These are phyloP conservation scores for Sordariomycetes sp. DNA, from an alignment of 2,329 filamentous ascomycete genomes.

Conservation along the genomic window DNA sequence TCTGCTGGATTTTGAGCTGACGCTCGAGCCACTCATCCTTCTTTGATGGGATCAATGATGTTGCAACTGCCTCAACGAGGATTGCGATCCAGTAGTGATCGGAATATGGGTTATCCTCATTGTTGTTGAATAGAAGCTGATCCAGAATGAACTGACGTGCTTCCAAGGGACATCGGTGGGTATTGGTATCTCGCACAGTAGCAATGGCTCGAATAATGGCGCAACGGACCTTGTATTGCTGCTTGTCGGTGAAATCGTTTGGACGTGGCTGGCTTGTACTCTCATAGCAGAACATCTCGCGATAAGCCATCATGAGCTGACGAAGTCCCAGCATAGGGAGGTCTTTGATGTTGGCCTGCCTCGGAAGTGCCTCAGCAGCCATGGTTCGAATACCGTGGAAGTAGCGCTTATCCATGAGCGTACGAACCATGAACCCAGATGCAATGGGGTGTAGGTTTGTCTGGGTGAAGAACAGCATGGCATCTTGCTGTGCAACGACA, in stretches of 20 bases:
- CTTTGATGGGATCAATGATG: constrained; percentile 44
- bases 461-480: constrained; percentile 64
- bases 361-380: constrained; percentile 70
- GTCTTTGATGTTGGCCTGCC: constrained; percentile 61
- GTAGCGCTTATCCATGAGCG: constrained; percentile 83
- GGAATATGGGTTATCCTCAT: constrained; percentile 78
- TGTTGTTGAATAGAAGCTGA: constrained; percentile 88
- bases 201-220: constrained; percentile 77
- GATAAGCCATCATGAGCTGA: constrained; percentile 79
- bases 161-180: constrained; percentile 65
- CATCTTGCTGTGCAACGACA: constrained; percentile 76
- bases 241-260: constrained; percentile 86
- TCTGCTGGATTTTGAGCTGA: constrained; percentile 34
- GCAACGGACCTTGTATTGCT: constrained; percentile 75
- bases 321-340: constrained; percentile 67
- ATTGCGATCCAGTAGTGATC: constrained; percentile 84
- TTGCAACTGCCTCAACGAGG: constrained; percentile 57
- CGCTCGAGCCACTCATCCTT: constrained; percentile 33
- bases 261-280: constrained; percentile 71
- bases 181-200: constrained; percentile 60
- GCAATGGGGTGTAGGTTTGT: constrained; percentile 68
- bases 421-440: constrained; percentile 82
- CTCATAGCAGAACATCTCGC: constrained; percentile 78
- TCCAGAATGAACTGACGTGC: constrained; percentile 82
- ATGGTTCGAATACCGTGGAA: constrained; percentile 87